Percentiles rank a stretch among this genome's conserved stretches.
These are phyloP conservation scores for Trifolium pratense DNA, from an alignment of 306 rosid genomes.

Conservation along the genomic window DNA sequence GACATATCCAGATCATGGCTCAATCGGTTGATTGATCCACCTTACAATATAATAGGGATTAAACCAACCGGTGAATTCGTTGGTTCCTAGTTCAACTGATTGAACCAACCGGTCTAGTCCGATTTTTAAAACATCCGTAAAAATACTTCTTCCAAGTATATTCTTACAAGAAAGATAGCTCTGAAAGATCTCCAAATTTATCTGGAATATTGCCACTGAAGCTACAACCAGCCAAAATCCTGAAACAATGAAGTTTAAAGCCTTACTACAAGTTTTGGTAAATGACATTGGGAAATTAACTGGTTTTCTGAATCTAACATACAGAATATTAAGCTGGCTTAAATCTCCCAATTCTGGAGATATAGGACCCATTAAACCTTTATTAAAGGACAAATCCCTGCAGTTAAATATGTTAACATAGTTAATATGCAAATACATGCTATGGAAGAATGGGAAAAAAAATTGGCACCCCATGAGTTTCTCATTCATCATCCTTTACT, in stretches of 20 bases:
- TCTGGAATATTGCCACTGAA: constrained; percentile 85
- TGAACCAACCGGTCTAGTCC: neutral
- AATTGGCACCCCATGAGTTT: too few relatives aligned
- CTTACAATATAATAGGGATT: neutral
- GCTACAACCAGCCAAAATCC: constrained; percentile 92
- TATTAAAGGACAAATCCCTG: constrained; percentile 81
- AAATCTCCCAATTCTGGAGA: constrained; percentile 60
- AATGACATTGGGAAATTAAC: constrained; percentile 19
- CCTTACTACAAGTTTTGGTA: neutral
- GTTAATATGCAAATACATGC: constrained; percentile 32
- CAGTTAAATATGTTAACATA: constrained; percentile 38
- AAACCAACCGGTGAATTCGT: neutral
- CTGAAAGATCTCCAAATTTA: constrained; percentile 74
- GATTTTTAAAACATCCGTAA: neutral
- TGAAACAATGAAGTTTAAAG: constrained; percentile 42
- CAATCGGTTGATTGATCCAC: neutral
- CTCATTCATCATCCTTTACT: too few relatives aligned
- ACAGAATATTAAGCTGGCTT: constrained; percentile 72
- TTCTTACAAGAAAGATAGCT: constrained; percentile 84
- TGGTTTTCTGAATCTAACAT: constrained; percentile 47
- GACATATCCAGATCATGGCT: neutral
- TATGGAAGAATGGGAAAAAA: too few relatives aligned
- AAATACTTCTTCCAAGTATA: neutral
- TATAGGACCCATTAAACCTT: constrained; percentile 61
- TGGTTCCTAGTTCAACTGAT: neutral